Percentiles rank a stretch among this genome's conserved stretches.
These are phyloP conservation scores for Solanum rostratum DNA, from an alignment of 257 asterid species.

Conservation along the genomic window DNA sequence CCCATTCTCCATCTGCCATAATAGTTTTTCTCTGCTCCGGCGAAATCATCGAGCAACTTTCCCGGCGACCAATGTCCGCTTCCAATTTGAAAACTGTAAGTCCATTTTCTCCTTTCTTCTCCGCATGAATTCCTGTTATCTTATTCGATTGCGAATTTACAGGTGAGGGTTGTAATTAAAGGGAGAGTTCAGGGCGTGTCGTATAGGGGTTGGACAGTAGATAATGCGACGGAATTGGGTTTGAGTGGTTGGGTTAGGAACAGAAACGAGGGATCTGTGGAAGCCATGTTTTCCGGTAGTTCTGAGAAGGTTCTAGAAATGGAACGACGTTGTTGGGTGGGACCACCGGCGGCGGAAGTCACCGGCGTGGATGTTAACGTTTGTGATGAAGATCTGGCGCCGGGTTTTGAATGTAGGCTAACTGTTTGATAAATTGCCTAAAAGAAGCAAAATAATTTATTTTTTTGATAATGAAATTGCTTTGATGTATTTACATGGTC, in stretches of 20 bases:
- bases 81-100: slow-evolving; percentile 43
- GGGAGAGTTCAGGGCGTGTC: slow-evolving; percentile 90
- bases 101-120: not conserved
- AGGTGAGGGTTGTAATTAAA: slow-evolving; percentile 63
- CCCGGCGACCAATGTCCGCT: not conserved
- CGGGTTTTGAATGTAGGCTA: slow-evolving; percentile 51
- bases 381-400: slow-evolving; percentile 51
- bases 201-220: slow-evolving; percentile 70
- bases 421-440: slow-evolving; percentile 33
- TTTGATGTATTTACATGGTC: not conserved
- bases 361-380: slow-evolving; percentile 49
- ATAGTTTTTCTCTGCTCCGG: not conserved
- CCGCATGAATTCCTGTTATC: not conserved
- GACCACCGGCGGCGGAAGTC: slow-evolving; percentile 69
- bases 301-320: slow-evolving; percentile 66
- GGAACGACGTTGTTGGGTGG: slow-evolving; percentile 86
- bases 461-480: no score
- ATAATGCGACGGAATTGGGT: slow-evolving; percentile 64
- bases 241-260: slow-evolving; percentile 93
- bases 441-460: not conserved
- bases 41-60: not conserved
- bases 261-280: slow-evolving; percentile 72
- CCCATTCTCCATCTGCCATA: no score
- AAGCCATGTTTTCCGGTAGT: slow-evolving; percentile 71
- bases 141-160: not conserved